phyloP scores from a whole-genome alignment of 148 eudicot species.

The Diospyros kaki region DNA sequence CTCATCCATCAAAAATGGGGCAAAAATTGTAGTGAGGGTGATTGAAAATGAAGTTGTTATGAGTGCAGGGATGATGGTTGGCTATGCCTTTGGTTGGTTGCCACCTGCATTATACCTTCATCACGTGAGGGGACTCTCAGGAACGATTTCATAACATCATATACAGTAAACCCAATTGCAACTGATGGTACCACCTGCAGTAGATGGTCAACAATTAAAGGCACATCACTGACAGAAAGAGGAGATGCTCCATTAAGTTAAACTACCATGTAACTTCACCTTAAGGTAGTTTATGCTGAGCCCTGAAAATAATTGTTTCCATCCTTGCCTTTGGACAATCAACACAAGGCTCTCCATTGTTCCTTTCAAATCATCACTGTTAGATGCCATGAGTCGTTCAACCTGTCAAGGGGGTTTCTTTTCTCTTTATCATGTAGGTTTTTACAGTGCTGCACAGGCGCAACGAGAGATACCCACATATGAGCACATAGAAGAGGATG shows the following conservation, averaged over 20 bases:
- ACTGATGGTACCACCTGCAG: constrained; percentile 92
- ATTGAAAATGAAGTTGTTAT: constrained; percentile 15
- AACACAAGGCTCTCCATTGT: constrained; percentile 60
- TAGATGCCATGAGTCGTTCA: constrained; percentile 40
- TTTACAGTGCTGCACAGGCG: not conserved
- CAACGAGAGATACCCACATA: not conserved
- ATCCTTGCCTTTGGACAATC: constrained; percentile 76
- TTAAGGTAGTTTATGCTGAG: constrained; percentile 87
- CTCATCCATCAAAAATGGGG: not conserved
- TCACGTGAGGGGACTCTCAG: constrained; percentile 78
- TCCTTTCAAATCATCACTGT: constrained; percentile 46
- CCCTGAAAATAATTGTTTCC: constrained; percentile 89
- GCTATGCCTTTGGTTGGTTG: constrained; percentile 29
- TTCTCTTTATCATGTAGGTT: not conserved
- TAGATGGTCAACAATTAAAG: not conserved
- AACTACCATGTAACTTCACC: constrained; percentile 29
- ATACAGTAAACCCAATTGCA: constrained; percentile 90
- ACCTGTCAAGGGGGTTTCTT: constrained; percentile 44
- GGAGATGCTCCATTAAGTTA: not conserved
- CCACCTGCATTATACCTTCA: constrained; percentile 45
- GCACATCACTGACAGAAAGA: not conserved
- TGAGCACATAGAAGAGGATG: not conserved
- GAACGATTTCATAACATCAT: constrained; percentile 71
- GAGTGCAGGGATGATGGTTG: constrained; percentile 59
- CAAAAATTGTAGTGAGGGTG: not conserved